These are phyloP conservation scores for Physcomitrellopsis africana DNA, from an alignment of 225 moss, liverwort and hornwort genomes.

Conservation along the genomic window DNA sequence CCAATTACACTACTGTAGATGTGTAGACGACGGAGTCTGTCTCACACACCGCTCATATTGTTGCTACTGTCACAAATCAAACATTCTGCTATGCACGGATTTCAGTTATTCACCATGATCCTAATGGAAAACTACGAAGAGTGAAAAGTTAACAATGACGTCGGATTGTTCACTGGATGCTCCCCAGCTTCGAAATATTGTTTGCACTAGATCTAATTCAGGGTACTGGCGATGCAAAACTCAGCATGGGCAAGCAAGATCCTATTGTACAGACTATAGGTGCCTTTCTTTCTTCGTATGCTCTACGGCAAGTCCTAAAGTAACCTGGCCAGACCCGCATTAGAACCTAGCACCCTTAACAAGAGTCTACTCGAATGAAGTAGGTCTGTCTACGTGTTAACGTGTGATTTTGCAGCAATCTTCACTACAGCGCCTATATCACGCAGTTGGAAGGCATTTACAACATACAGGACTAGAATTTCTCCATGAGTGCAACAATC, in stretches of 20 bases:
- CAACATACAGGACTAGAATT: background rate
- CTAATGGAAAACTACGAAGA: no score
- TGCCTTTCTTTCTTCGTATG: background rate
- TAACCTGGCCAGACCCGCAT: background rate
- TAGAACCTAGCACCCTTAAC: background rate
- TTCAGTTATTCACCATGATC: no score
- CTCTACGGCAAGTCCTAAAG: background rate
- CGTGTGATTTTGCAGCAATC: background rate
- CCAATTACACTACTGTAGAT: background rate
- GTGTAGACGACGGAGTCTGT: background rate
- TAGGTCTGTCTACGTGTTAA: background rate
- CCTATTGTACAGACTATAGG: background rate
- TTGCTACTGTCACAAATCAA: background rate
- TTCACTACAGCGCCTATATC: background rate
- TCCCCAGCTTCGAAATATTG: no score
- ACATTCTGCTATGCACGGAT: background rate
- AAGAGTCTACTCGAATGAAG: background rate
- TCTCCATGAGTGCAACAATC: background rate
- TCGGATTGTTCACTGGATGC: no score
- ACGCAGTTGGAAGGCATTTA: constrained; percentile 10
- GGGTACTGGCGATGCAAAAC: background rate
- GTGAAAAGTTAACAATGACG: no score
- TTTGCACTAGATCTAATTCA: background rate
- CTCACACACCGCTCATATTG: background rate
- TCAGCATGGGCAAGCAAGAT: background rate